A percentile compares a stretch with the other conserved stretches of the same genome.
These are phyloP conservation scores for Phaeosphaeriaceae sp. DNA, from an alignment of 2,329 filamentous ascomycete genomes.

Conservation along the genomic window DNA sequence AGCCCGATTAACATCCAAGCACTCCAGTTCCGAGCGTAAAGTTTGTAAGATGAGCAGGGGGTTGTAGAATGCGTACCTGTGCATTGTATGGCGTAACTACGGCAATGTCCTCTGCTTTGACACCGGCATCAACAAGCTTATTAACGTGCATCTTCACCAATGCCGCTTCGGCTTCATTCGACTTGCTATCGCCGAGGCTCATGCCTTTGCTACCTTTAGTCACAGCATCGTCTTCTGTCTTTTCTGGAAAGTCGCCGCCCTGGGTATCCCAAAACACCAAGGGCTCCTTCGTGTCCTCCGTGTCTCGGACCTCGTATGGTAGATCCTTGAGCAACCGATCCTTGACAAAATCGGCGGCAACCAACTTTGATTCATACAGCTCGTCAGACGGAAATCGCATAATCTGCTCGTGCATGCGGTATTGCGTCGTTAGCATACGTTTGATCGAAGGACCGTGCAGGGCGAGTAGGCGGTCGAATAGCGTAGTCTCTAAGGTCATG, in stretches of 20 bases:
- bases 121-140: constrained; percentile 77
- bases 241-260: constrained; percentile 89
- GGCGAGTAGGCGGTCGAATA: constrained; percentile 86
- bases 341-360: constrained; percentile 82
- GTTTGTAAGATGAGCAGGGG: constrained; percentile 12
- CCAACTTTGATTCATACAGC: constrained; percentile 81
- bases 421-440: constrained; percentile 94
- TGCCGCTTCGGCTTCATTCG: constrained; percentile 87
- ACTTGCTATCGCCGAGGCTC: constrained; percentile 77
- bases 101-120: constrained; percentile 84
- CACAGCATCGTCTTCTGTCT: constrained; percentile 74
- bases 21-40: constrained; percentile 8
- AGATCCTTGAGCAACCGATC: constrained; percentile 77
- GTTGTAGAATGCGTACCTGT: constrained; percentile 61
- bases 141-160: constrained; percentile 81
- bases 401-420: constrained; percentile 96
- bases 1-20: constrained; percentile 1
- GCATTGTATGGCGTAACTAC: constrained; percentile 97
- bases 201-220: constrained; percentile 56
- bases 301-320: constrained; percentile 77
- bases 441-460: constrained; percentile 86
- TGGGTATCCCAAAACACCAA: constrained; percentile 96
- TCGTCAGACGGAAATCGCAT: constrained; percentile 93
- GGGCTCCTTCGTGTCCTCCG: constrained; percentile 86
- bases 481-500: constrained; percentile 80